Evolutionary conservation across 2,329 filamentous ascomycete species (phyloP).

Genomic region (Alternaria panax): DNA sequence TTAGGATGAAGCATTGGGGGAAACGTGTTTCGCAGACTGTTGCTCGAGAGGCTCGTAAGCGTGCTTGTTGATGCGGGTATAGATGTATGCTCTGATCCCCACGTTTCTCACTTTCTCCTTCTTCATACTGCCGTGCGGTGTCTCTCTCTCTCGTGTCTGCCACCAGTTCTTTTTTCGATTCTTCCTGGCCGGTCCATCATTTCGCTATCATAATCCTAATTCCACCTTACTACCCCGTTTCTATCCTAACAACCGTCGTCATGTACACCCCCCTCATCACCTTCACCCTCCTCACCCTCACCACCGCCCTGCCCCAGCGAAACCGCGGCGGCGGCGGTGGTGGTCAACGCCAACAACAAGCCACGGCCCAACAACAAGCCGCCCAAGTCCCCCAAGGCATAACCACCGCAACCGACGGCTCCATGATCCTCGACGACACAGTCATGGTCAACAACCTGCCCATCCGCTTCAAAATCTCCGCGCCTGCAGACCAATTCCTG

Average conservation of each 20-base stretch:
- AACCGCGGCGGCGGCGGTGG: conserved; percentile 20
- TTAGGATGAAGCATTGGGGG: background rate
- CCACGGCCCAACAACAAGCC: conserved; percentile 46
- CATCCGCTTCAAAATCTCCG: conserved; percentile 65
- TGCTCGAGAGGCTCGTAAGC: background rate
- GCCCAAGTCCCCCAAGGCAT: conserved; percentile 47
- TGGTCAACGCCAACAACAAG: conserved; percentile 12
- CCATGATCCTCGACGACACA: conserved; percentile 63
- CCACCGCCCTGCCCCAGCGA: conserved; percentile 35
- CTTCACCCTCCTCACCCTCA: conserved; percentile 32
- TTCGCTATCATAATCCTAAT: conserved; percentile 28
- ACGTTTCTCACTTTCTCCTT: conserved; percentile 6
- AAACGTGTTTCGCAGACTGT: conserved; percentile 4
- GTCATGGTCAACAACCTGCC: conserved; percentile 62
- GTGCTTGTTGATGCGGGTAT: background rate
- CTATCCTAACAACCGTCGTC: background rate
- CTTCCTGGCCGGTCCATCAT: conserved; percentile 38
- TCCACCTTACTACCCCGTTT: background rate
- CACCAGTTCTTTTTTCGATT: conserved; percentile 2
- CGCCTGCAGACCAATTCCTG: conserved; percentile 63
- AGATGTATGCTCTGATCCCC: background rate
- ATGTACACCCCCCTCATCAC: conserved; percentile 19
- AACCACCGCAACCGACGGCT: conserved; percentile 61
- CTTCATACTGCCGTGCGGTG: conserved; percentile 16
- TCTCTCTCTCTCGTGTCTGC: background rate